phyloP scores from a whole-genome alignment of 2,329 filamentous ascomycete species.

The Botrytis paeoniae region DNA sequence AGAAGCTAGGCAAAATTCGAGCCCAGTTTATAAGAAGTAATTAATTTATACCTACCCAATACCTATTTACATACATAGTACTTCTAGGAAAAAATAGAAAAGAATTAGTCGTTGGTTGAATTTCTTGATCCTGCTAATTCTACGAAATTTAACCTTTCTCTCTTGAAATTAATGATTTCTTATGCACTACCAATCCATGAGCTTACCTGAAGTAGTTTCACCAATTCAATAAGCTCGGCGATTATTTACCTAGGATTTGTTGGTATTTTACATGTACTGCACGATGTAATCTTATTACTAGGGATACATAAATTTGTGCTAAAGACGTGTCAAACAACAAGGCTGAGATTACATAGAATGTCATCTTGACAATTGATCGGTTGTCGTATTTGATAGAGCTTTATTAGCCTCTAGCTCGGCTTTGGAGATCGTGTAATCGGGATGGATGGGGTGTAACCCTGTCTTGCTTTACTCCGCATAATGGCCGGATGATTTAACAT shows the following conservation, averaged over 20 bases:
- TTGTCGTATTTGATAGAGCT: not conserved
- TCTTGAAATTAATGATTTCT: not conserved
- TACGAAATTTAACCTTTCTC: not conserved
- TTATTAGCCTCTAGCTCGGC: not conserved
- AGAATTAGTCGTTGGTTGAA: not conserved
- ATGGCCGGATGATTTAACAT: not conserved
- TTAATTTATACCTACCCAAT: slow-evolving; percentile 3
- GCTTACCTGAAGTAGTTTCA: not conserved
- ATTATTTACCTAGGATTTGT: not conserved
- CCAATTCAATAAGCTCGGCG: not conserved
- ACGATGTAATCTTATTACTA: not conserved
- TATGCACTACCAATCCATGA: not conserved
- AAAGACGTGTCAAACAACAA: not conserved
- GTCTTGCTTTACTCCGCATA: not conserved
- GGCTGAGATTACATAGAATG: not conserved
- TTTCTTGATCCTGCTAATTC: not conserved
- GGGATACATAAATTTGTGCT: not conserved
- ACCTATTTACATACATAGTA: not conserved
- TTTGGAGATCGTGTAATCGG: not conserved
- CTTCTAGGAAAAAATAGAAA: not conserved
- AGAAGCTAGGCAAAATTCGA: not conserved
- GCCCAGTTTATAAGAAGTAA: not conserved
- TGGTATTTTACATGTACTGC: not conserved
- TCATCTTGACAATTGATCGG: not conserved
- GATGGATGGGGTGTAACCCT: not conserved